Evolutionary conservation across 345 rosid genomes (phyloP), one percentile per base, ranked within the genome.

Genomic region (Cardamine resedifolia): DNA sequence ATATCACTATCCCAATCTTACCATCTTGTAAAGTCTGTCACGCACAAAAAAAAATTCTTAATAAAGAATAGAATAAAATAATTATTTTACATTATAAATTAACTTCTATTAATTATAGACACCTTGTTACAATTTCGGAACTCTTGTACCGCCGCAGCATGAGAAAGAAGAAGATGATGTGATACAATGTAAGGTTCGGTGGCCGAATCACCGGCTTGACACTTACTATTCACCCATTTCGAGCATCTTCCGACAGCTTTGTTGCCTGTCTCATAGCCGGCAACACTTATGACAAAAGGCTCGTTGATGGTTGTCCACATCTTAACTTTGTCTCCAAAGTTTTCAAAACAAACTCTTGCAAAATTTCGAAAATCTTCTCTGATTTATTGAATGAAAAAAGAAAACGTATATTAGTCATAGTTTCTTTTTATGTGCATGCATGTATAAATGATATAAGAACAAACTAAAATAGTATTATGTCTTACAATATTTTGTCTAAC

Each of bases 301-400:
- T 85, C 83, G 43, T 82, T 85, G 47, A 85, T 49, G 14, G 86
- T 83, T 48, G 69, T 77, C 88, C 88, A 85, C 47, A 78, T 74
- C 44, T 83, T 77, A 4, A 85, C 86, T 66, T 72, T 64, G 0
- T 85, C 83, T 8, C 88, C 85, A 20, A 83, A 83, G 14, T 78
- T 50, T 33, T 77, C 52, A 28, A 85, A 85, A 10, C 86, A 85
- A 10, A 70, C 19, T 28, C 64, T 74, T 44, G 78, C 79, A 28
- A 53, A 85, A 58, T 79, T 78, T 27, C 77, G 58, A 47, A 79
- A 82, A 77, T 85, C 83, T 21, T 83, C 67, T 57, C 84, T 84
- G 50, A 24, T 33, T 33, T 23, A 4, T 47, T 10, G 8, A 58
- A 44, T 14, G n/a, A 11, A 15, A 6, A 64, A 36, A 8, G 16